phyloP scores from a whole-genome alignment of 2,329 filamentous ascomycete genomes.

The Epichloe aotearoae region DNA sequence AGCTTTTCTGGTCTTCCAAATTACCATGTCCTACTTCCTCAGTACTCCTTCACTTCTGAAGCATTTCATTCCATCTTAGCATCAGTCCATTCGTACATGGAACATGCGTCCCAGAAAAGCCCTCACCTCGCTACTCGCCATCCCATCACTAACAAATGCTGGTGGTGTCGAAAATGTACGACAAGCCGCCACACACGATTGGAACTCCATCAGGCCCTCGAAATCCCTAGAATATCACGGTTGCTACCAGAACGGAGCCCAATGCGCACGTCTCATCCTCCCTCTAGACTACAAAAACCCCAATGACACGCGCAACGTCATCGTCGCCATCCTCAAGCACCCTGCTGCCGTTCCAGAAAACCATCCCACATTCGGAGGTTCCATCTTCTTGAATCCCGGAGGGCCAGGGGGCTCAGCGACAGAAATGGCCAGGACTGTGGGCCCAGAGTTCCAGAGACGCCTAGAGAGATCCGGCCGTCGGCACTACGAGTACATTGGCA shows the following conservation, averaged over 20 bases:
- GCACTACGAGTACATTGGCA: constrained; percentile 25
- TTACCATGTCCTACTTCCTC: no score
- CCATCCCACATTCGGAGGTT: constrained; percentile 22
- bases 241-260: constrained; percentile 20
- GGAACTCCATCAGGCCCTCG: constrained; percentile 7
- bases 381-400: constrained; percentile 26
- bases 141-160: not conserved
- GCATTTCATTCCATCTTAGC: no score
- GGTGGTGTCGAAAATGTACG: not conserved
- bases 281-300: constrained; percentile 25
- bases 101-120: not conserved
- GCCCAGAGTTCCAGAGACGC: constrained; percentile 14
- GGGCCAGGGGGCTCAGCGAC: constrained; percentile 26
- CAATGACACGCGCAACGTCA: constrained; percentile 13
- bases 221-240: constrained; percentile 12
- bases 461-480: constrained; percentile 13
- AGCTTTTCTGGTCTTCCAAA: no score
- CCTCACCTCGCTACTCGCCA: not conserved
- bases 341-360: constrained; percentile 23
- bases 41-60: no score
- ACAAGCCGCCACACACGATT: constrained; percentile 3
- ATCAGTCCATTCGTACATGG: not conserved
- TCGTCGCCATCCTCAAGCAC: constrained; percentile 25
- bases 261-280: constrained; percentile 28
- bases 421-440: constrained; percentile 9